phyloP scores from a whole-genome alignment of 83 land plant species.

The Thuja plicata region DNA sequence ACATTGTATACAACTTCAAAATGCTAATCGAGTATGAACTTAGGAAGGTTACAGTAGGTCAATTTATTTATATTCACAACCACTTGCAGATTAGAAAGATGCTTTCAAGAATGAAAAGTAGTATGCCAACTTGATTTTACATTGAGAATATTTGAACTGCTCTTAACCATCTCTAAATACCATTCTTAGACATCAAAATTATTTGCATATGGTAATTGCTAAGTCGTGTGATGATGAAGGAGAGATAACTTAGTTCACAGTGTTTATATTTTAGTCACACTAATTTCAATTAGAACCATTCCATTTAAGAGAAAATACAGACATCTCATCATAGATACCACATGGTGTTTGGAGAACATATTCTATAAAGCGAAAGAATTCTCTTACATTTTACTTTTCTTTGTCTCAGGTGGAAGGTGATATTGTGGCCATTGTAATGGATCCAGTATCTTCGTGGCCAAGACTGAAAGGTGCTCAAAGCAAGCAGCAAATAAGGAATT shows the following conservation, averaged over 20 bases:
- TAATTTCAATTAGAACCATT: neutral
- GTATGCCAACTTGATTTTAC: neutral
- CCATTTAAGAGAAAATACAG: neutral
- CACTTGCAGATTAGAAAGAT: neutral
- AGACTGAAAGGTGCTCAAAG: conserved; percentile 55
- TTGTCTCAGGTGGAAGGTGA: conserved; percentile 87
- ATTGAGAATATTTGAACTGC: neutral
- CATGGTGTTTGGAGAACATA: neutral
- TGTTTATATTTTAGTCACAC: neutral
- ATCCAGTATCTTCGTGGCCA: conserved; percentile 70
- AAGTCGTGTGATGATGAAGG: neutral
- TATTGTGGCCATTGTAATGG: conserved; percentile 63
- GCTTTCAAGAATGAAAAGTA: too few relatives aligned
- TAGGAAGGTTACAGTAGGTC: too few relatives aligned
- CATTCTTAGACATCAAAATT: neutral
- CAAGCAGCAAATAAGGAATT: neutral
- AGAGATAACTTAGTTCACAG: neutral
- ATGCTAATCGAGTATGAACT: neutral
- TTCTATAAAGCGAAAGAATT: neutral
- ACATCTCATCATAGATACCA: neutral
- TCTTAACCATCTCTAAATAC: neutral
- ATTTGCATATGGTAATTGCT: neutral
- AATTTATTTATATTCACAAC: too few relatives aligned
- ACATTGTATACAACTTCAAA: too few relatives aligned
- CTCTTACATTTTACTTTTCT: neutral